Percentiles rank a stretch among this genome's conserved stretches.
phyloP scores from a whole-genome alignment of 768 basidiomycete species.

The Pleurotus sapidus region DNA sequence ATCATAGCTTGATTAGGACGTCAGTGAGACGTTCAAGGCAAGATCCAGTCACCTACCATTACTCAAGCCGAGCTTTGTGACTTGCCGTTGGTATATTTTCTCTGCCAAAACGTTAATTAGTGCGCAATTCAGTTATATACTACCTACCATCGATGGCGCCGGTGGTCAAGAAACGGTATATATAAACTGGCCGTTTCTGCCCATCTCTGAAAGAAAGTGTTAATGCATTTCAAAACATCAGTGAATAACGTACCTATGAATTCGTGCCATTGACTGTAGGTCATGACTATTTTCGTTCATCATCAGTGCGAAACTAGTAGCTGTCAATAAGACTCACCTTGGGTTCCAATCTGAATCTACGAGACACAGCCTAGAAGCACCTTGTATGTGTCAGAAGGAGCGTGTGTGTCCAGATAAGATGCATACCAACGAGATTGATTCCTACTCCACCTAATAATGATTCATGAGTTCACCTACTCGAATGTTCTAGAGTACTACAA shows the following conservation, averaged over 20 bases:
- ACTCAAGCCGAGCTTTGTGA: slow-evolving; percentile 90
- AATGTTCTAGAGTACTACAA: not conserved
- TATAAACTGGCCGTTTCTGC: slow-evolving; percentile 87
- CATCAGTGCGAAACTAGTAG: not conserved
- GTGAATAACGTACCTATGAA: slow-evolving; percentile 64
- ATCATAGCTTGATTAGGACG: slow-evolving; percentile 52
- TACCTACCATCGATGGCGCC: slow-evolving; percentile 85
- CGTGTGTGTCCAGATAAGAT: not conserved
- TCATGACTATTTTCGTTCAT: slow-evolving; percentile 58
- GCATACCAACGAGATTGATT: slow-evolving; percentile 80
- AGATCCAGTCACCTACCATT: slow-evolving; percentile 46
- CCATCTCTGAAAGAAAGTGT: slow-evolving; percentile 64
- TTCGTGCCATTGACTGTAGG: slow-evolving; percentile 95
- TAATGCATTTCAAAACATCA: slow-evolving; percentile 10
- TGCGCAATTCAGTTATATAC: not conserved
- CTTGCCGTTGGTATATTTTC: slow-evolving; percentile 91
- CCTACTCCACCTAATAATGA: slow-evolving; percentile 74
- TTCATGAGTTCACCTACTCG: too few species aligned
- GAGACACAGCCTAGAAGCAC: slow-evolving; percentile 80
- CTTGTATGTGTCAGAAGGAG: slow-evolving; percentile 20
- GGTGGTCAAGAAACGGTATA: slow-evolving; percentile 82
- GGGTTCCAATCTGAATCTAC: slow-evolving; percentile 96
- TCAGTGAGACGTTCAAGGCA: too few species aligned
- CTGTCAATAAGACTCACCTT: slow-evolving; percentile 40
- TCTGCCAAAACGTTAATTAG: slow-evolving; percentile 38